A percentile compares a stretch with the other conserved stretches of the same genome.
phyloP scores from a whole-genome alignment of 2,329 filamentous ascomycete species.

The Sporothrix pseudoabietina region DNA sequence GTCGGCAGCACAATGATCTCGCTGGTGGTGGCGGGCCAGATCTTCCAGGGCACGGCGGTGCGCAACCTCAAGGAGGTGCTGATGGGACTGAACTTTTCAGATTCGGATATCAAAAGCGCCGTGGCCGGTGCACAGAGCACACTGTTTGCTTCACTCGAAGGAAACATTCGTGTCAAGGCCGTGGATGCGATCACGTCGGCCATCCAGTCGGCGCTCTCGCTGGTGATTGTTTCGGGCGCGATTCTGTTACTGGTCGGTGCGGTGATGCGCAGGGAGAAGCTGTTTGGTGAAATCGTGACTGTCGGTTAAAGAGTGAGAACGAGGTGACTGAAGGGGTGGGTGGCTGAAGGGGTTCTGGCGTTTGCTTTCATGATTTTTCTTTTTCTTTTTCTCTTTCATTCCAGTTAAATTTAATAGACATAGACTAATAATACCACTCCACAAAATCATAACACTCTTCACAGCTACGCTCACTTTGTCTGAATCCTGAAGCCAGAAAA shows the following conservation, averaged over 20 bases:
- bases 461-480: conserved; percentile 11
- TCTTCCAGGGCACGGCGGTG: conserved; percentile 33
- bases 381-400: neutral
- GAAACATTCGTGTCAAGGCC: neutral
- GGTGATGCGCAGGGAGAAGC: neutral
- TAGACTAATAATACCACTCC: neutral
- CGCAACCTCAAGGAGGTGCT: neutral
- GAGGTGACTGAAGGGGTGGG: neutral
- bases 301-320: neutral
- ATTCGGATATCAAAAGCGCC: neutral
- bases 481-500: conserved; percentile 27
- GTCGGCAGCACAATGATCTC: conserved; percentile 37
- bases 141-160: neutral
- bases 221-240: conserved; percentile 29
- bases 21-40: conserved; percentile 39
- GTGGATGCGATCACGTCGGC: conserved; percentile 39
- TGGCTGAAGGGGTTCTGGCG: neutral
- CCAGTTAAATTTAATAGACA: neutral
- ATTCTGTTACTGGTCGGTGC: neutral
- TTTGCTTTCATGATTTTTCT: neutral
- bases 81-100: neutral
- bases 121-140: conserved; percentile 19
- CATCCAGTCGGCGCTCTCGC: conserved; percentile 38
- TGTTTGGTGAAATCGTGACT: neutral
- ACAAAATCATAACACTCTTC: neutral